Conservation (phyloP, 148 eudicot genomes). For the Cornus kousa region DNA sequence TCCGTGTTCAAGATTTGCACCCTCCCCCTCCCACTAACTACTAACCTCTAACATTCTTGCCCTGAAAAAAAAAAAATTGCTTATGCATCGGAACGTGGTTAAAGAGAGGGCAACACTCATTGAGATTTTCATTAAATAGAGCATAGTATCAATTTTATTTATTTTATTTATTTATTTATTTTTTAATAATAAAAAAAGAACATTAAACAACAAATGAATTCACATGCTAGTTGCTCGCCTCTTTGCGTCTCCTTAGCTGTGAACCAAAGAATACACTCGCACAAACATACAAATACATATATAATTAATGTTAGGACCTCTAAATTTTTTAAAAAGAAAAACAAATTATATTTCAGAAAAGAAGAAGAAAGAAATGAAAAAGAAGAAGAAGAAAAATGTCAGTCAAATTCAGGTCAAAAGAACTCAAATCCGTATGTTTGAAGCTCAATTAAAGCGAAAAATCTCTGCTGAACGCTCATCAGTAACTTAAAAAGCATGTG, state of each 20-base stretch:
- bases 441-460: neutral
- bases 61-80: too few species aligned
- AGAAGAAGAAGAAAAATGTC: too few species aligned
- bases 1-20: too few species aligned
- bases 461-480: neutral
- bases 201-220: slow-evolving; percentile 5
- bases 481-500: neutral
- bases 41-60: too few species aligned
- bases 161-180: too few species aligned
- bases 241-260: too few species aligned
- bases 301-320: neutral
- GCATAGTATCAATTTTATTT: neutral
- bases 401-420: neutral
- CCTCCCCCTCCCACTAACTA: too few species aligned
- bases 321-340: neutral
- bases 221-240: neutral
- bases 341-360: too few species aligned
- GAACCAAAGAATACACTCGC: too few species aligned
- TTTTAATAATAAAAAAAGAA: too few species aligned
- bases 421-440: neutral
- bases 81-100: too few species aligned
- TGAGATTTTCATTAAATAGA: neutral
- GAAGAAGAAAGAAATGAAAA: too few species aligned
- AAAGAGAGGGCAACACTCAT: neutral
- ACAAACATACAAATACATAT: neutral